Percentiles rank a stretch among this genome's conserved stretches.
These are phyloP conservation scores for Cladosporium sp. DNA, from an alignment of 2,329 filamentous ascomycete species.

Conservation along the genomic window DNA sequence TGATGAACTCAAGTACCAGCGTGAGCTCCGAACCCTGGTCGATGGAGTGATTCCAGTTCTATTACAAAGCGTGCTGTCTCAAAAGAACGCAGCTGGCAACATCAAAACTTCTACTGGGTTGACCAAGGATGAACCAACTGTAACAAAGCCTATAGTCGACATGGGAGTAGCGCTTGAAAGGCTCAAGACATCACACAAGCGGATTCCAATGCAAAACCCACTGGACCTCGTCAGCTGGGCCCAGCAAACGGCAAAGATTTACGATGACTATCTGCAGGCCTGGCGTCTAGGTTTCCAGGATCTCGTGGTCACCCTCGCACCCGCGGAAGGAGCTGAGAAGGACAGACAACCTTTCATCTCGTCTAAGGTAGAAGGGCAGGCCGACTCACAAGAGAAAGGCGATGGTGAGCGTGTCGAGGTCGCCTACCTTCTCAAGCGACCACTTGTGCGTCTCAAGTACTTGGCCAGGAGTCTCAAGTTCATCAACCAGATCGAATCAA, in stretches of 20 bases:
- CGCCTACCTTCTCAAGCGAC: conserved; percentile 84
- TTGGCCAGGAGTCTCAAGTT: conserved; percentile 77
- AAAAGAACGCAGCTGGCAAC: conserved; percentile 51
- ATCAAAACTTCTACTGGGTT: conserved; percentile 25
- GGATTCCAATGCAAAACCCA: conserved; percentile 70
- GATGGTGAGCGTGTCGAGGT: conserved; percentile 91
- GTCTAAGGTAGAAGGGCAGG: neutral
- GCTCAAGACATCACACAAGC: conserved; percentile 73
- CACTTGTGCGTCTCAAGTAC: conserved; percentile 82
- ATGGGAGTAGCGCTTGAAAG: conserved; percentile 92
- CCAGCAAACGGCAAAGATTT: conserved; percentile 70
- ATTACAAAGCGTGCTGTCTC: conserved; percentile 75
- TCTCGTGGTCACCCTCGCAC: conserved; percentile 87
- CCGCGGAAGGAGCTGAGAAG: conserved; percentile 55
- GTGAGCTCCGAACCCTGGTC: conserved; percentile 87
- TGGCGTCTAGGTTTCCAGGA: conserved; percentile 96
- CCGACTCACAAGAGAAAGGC: conserved; percentile 44
- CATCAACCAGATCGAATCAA: conserved; percentile 54
- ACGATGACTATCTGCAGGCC: conserved; percentile 77
- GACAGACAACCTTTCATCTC: conserved; percentile 55
- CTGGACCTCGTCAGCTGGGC: conserved; percentile 77
- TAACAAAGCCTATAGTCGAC: conserved; percentile 83
- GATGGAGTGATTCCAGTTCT: conserved; percentile 94
- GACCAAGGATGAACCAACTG: conserved; percentile 54
- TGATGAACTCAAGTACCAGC: conserved; percentile 83